phyloP scores from a whole-genome alignment of 2,329 filamentous ascomycete species.

The Cladophialophora bantiana region DNA sequence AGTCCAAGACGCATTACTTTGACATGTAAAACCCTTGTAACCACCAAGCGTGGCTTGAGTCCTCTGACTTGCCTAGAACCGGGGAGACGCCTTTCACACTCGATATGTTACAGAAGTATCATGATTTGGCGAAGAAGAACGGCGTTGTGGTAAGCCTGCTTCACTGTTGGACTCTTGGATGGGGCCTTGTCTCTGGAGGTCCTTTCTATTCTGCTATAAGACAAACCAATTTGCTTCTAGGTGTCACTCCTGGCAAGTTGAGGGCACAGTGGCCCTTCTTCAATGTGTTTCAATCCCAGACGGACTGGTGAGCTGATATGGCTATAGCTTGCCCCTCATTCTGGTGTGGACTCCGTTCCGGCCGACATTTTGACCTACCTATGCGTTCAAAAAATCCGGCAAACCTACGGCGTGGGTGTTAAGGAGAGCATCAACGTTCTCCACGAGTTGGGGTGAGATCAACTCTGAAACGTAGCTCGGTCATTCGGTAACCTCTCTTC shows the following conservation, averaged over 20 bases:
- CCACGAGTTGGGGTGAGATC: too few species aligned
- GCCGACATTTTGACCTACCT: slow-evolving; percentile 61
- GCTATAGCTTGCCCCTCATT: slow-evolving; percentile 56
- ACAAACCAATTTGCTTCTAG: too few species aligned
- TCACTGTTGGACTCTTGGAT: not conserved
- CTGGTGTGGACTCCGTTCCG: slow-evolving; percentile 66
- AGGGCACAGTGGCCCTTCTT: too few species aligned
- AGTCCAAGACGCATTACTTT: slow-evolving; percentile 59
- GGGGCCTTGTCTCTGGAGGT: not conserved
- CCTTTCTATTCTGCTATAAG: too few species aligned
- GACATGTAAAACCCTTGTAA: too few species aligned
- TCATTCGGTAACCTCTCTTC: too few species aligned
- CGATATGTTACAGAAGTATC: slow-evolving; percentile 66
- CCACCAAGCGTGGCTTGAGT: too few species aligned
- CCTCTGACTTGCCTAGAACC: too few species aligned
- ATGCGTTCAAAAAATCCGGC: slow-evolving; percentile 61
- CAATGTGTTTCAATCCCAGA: not conserved
- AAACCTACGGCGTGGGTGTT: slow-evolving; percentile 56
- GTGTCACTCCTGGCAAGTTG: too few species aligned
- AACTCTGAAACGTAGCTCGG: too few species aligned
- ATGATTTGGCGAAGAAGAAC: slow-evolving; percentile 63
- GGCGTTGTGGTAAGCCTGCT: slow-evolving; percentile 60
- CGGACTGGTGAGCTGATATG: not conserved
- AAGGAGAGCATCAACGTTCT: slow-evolving; percentile 54
- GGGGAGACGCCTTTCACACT: slow-evolving; percentile 57